Evolutionary conservation across 1,139 yeast species (phyloP).

Genomic region (Barnettozyma hawaiiensis): DNA sequence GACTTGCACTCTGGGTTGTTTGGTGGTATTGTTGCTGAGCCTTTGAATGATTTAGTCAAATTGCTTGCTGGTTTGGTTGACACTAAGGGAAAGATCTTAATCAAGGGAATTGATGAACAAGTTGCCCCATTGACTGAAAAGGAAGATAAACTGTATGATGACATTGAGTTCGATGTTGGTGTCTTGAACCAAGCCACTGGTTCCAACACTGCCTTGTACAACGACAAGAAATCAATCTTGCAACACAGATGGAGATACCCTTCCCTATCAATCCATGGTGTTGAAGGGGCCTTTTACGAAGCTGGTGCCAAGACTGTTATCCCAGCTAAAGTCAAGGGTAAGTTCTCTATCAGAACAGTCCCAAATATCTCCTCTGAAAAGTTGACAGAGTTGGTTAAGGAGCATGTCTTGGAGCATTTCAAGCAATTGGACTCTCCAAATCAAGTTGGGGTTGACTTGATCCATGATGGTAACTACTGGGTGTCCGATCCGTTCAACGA

Average conservation of each 20-base stretch:
- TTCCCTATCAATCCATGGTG: conserved; percentile 90
- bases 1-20: conserved; percentile 96
- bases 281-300: conserved; percentile 94
- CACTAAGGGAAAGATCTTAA: conserved; percentile 70
- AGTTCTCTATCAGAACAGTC: conserved; percentile 94
- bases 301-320: conserved; percentile 98
- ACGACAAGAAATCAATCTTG: conserved; percentile 73
- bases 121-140: conserved; percentile 85
- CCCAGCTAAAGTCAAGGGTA: conserved; percentile 91
- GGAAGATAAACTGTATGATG: conserved; percentile 75
- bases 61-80: conserved; percentile 74
- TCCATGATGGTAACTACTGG: conserved; percentile 97
- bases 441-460: conserved; percentile 61
- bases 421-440: conserved; percentile 70
- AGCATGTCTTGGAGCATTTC: conserved; percentile 63
- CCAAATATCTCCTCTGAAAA: conserved; percentile 83
- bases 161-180: conserved; percentile 75
- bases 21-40: conserved; percentile 97
- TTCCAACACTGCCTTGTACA: conserved; percentile 72
- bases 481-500: conserved; percentile 90
- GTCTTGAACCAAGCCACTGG: conserved; percentile 90
- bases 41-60: conserved; percentile 88
- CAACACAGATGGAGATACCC: conserved; percentile 99
- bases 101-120: conserved; percentile 89
- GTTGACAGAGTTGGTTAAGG: conserved; percentile 70